phyloP scores from a whole-genome alignment of 148 eudicot genomes.

The Fagopyrum esculentum region DNA sequence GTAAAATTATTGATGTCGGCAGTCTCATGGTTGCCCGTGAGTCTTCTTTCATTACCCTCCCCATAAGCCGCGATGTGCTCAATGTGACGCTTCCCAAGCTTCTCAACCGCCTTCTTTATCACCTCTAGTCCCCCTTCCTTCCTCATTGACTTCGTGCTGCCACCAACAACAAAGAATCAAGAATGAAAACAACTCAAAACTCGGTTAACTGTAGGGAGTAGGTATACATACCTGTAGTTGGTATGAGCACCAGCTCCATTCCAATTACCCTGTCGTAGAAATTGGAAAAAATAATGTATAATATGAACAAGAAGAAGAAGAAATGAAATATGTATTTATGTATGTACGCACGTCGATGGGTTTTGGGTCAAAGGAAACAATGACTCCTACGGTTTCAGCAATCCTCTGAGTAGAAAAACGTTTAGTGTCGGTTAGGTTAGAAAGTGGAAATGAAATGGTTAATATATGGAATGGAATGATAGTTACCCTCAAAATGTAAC shows the following conservation, averaged over 20 bases:
- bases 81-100: constrained; percentile 38
- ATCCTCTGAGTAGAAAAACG: constrained; percentile 30
- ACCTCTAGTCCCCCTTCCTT: constrained; percentile 33
- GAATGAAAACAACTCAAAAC: no score
- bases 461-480: background rate
- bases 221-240: constrained; percentile 22
- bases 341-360: constrained; percentile 24
- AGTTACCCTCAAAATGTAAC: constrained; percentile 45
- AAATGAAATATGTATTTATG: no score
- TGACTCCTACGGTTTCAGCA: constrained; percentile 37
- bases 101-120: constrained; percentile 44
- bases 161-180: no score
- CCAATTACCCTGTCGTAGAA: constrained; percentile 47
- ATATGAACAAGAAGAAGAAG: background rate
- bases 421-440: background rate
- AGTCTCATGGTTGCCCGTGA: constrained; percentile 62
- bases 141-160: constrained; percentile 42
- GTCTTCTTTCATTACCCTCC: constrained; percentile 55
- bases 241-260: constrained; percentile 76
- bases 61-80: constrained; percentile 55
- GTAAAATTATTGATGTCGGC: constrained; percentile 42
- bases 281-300: background rate
- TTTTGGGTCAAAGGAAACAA: constrained; percentile 47
- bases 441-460: background rate
- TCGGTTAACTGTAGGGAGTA: no score